Conservation (phyloP, 306 rosid species). For the Aeschynomene evenia region DNA sequence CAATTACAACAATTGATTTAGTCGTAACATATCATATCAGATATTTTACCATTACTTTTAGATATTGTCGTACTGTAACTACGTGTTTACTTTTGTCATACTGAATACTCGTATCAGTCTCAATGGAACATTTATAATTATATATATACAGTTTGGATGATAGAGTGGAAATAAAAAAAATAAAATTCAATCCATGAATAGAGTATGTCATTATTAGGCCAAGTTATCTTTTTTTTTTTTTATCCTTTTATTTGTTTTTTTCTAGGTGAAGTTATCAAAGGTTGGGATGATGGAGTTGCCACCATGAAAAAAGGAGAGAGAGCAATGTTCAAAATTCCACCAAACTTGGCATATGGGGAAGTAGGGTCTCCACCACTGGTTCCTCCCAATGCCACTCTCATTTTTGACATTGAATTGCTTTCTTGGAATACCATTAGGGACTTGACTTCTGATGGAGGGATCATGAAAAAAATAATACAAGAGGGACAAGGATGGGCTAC, state of each 20-base stretch:
- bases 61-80: too few relatives aligned
- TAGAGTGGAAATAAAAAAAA: neutral
- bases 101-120: too few relatives aligned
- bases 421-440: constrained; percentile 54
- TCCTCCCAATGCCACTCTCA: constrained; percentile 57
- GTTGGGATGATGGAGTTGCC: constrained; percentile 69
- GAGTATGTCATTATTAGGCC: neutral
- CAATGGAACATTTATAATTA: too few relatives aligned
- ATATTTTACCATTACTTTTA: too few relatives aligned
- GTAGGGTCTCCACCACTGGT: constrained; percentile 55
- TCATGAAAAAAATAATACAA: constrained; percentile 48
- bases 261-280: constrained; percentile 67
- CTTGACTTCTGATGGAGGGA: constrained; percentile 59
- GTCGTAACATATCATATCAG: too few relatives aligned
- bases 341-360: constrained; percentile 61
- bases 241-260: neutral
- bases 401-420: constrained; percentile 60
- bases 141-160: neutral
- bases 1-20: too few relatives aligned
- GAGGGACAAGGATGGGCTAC: constrained; percentile 72
- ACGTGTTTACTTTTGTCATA: too few relatives aligned
- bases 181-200: neutral
- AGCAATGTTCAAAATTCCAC: constrained; percentile 62
- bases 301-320: constrained; percentile 70
- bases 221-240: constrained; percentile 11